These are phyloP conservation scores for Bretschneidera sinensis DNA, from an alignment of 345 rosid genomes.

Conservation along the genomic window DNA sequence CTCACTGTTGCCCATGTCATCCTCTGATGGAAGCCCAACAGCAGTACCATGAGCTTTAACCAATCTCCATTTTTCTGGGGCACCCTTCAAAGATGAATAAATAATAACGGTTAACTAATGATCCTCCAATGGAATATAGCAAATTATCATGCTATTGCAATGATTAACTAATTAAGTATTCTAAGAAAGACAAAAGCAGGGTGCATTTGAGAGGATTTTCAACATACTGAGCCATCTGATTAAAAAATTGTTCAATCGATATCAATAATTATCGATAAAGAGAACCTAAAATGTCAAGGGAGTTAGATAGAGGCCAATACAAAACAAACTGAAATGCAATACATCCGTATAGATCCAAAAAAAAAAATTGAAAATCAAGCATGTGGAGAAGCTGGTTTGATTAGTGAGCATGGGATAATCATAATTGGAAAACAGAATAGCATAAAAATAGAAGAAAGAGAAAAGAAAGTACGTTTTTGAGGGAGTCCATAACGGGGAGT, in stretches of 20 bases:
- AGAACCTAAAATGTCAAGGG: too few species aligned
- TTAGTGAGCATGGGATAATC: too few species aligned
- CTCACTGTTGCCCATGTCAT: slow-evolving; percentile 99
- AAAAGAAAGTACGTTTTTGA: slow-evolving; percentile 47
- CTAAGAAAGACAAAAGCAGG: background rate
- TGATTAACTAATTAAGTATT: background rate
- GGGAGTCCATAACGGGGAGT: slow-evolving; percentile 94
- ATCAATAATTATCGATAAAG: too few species aligned
- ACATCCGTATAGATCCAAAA: too few species aligned
- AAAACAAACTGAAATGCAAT: too few species aligned
- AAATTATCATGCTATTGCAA: background rate
- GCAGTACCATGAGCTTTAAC: slow-evolving; percentile 88
- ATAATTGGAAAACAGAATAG: too few species aligned
- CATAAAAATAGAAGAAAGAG: background rate
- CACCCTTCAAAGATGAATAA: slow-evolving; percentile 34
- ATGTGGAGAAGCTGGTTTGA: too few species aligned
- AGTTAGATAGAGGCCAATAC: too few species aligned
- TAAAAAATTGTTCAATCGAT: too few species aligned
- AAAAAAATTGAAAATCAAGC: too few species aligned
- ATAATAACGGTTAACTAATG: too few species aligned
- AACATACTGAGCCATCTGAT: background rate
- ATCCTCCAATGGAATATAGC: background rate
- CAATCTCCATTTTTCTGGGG: slow-evolving; percentile 85
- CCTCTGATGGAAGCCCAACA: slow-evolving; percentile 92
- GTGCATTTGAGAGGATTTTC: background rate